Percentiles rank a stretch among this genome's conserved stretches.
These are phyloP conservation scores for Naumovozyma castellii DNA, from an alignment of 805 yeast genomes.

Conservation along the genomic window DNA sequence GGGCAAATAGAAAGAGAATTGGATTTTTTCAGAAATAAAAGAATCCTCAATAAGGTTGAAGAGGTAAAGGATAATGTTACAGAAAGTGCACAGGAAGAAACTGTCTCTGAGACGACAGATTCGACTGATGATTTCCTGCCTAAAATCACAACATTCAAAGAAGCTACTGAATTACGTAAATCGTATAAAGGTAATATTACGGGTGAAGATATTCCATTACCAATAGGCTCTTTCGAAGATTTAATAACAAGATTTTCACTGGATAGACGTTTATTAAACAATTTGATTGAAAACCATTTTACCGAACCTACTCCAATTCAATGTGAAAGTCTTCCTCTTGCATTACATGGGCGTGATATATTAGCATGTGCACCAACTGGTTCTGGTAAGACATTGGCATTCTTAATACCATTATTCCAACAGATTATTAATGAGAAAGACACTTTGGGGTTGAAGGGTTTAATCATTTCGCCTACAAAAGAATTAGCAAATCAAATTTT, in stretches of 20 bases:
- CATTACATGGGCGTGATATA: slow-evolving; percentile 62
- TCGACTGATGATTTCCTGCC: slow-evolving; percentile 28
- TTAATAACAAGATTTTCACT: slow-evolving; percentile 58
- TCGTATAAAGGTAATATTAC: slow-evolving; percentile 57
- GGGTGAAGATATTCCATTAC: slow-evolving; percentile 83
- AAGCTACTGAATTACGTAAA: slow-evolving; percentile 55
- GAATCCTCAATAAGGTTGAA: slow-evolving; percentile 26
- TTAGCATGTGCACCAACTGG: slow-evolving; percentile 97
- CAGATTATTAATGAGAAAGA: slow-evolving; percentile 26
- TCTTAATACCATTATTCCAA: slow-evolving; percentile 65
- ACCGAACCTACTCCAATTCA: slow-evolving; percentile 89
- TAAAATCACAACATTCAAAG: slow-evolving; percentile 42
- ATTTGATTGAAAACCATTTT: slow-evolving; percentile 61
- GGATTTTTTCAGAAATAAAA: slow-evolving; percentile 70
- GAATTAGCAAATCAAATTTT: slow-evolving; percentile 85
- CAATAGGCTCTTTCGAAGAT: slow-evolving; percentile 84
- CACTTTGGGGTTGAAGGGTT: slow-evolving; percentile 49
- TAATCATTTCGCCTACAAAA: slow-evolving; percentile 87
- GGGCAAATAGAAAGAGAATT: slow-evolving; percentile 58
- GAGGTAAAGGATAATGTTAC: slow-evolving; percentile 10
- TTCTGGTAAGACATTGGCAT: slow-evolving; percentile 93
- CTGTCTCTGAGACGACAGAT: slow-evolving; percentile 25
- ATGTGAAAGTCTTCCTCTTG: slow-evolving; percentile 75
- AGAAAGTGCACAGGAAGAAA: slow-evolving; percentile 20
- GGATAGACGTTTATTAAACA: slow-evolving; percentile 43